Base-by-base conservation (phyloP, 805 yeast species). In the Kodamaea hsintzibuensis region DNA sequence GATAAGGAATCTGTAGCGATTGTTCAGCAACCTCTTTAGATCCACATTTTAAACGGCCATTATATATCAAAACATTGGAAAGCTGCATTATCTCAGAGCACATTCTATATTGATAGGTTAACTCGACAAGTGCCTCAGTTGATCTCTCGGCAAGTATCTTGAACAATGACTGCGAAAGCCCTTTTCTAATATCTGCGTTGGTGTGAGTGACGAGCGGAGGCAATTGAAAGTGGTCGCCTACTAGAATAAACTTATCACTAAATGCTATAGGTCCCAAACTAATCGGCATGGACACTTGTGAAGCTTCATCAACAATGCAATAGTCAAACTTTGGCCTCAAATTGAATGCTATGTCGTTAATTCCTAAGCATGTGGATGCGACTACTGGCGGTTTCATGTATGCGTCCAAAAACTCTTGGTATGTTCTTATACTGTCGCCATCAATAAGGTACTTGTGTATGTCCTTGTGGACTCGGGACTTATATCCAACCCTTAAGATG, bases 271-370 rank as follows among this genome's bases (percentile, higher is more conserved):
- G 98, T 0, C 98, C 99, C 27, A 95, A 68, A 60, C 96, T 88
- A 5, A 89, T 79, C 0, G 99, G 99, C 78, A 93, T 78, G 0
- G 98, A 87, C 0, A 93, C 89, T 64, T 95, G 99, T 0, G 98
- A 91, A 0, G 98, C 98, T 68, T 95, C 99, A 68, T 95, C 99
- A 44, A 95, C 81, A 42, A 95, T 91, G 65, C 98, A 96, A 65
- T 89, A 93, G 63, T 95, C 99, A 69, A 95, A 95, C 13, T 73
- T 77, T 35, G 62, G 75, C 62, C 80, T 71, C 51, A 77, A 69
- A 17, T 67, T 74, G 61, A 91, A 86, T 2, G 84, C 68, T 64
- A 84, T 76, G 63, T 86, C 90, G 37, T 72, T 78, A 14, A 91
- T 80, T 0, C 96, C 92, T 44, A 93, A 73, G 63, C 96, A 89